Base-by-base conservation (phyloP, 441 rosid species). In the Pelargonium cotyledonis region DNA sequence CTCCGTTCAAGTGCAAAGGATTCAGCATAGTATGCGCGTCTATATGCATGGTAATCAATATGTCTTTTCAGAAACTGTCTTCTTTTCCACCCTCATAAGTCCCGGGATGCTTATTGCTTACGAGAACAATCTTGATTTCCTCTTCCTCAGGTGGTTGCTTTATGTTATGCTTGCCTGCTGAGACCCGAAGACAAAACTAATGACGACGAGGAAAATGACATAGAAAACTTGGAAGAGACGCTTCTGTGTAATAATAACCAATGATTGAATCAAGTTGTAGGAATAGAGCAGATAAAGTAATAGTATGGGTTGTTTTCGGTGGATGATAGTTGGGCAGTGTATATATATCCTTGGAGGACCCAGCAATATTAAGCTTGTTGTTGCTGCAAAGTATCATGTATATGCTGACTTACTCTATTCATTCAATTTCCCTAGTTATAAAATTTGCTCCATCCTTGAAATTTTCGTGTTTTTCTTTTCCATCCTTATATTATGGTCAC, bases 1-100 rank as follows among this genome's bases (percentile, higher is more conserved):
- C 78, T 44, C 78, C 78, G 6, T 75, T 75, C 65, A 15, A 75
- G 75, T 75, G 78, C 75, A 75, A 53, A 66, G 75, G 78, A 21
- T 75, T 71, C 40, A 75, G 75, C 68, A 60, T 60, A 60, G 63
- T 60, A 11, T 60, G 63, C 1, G 63, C 63, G 11, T 60, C 63
- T 16, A 60, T 23, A 60, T 60, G 63, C 63, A 60, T 60, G 63
- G 63, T 60, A 60, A 5, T 29, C 10, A 21, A 21, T 21, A 7
- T 6, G 6, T 6, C 43, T 6, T 38, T 38, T 38, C 6, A 38
- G 43, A 6, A 38, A 38, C 43, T 9, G 11, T 60, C 63, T 31
- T 60, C 63, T 5, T 60, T 60, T 60, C 26, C 6, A 60, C 35
- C 31, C 29, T 53, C 23, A 7, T 58, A 58, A 8, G 15, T 60